phyloP scores from a whole-genome alignment of 805 yeast genomes.

The Candida pini region DNA sequence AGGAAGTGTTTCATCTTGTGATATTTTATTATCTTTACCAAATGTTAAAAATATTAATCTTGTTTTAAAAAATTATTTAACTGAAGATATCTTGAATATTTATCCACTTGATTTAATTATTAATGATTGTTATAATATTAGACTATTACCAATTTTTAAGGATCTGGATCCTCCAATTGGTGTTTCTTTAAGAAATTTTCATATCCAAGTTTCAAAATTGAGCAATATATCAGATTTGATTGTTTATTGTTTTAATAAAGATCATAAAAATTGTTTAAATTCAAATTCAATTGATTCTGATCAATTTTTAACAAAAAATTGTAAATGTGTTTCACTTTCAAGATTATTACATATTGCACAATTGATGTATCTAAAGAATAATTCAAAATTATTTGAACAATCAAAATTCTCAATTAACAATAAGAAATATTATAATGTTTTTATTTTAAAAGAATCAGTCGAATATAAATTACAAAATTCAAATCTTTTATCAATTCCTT shows the following conservation, averaged over 20 bases:
- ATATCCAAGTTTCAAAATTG: slow-evolving; percentile 76
- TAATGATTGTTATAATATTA: slow-evolving; percentile 39
- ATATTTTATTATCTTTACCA: slow-evolving; percentile 44
- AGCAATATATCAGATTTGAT: slow-evolving; percentile 70
- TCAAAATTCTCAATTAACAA: background rate
- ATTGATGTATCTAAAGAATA: slow-evolving; percentile 19
- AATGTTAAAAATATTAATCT: slow-evolving; percentile 21
- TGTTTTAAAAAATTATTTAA: slow-evolving; percentile 25
- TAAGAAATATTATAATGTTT: slow-evolving; percentile 24
- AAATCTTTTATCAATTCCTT: slow-evolving; percentile 26
- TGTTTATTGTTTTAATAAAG: slow-evolving; percentile 59
- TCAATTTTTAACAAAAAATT: slow-evolving; percentile 15
- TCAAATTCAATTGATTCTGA: slow-evolving; percentile 8
- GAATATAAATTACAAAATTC: slow-evolving; percentile 11
- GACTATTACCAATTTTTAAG: slow-evolving; percentile 47
- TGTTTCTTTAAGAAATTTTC: slow-evolving; percentile 76
- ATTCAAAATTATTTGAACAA: slow-evolving; percentile 17
- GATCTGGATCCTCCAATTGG: slow-evolving; percentile 67
- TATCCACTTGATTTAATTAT: slow-evolving; percentile 27
- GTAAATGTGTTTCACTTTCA: slow-evolving; percentile 34
- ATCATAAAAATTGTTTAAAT: slow-evolving; percentile 24
- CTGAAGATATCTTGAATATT: slow-evolving; percentile 11
- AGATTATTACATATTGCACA: slow-evolving; percentile 42
- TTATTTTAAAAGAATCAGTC: slow-evolving; percentile 19
- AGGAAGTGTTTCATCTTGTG: slow-evolving; percentile 50